Conservation (phyloP, 2,329 filamentous ascomycete genomes). For the Stachybotrys elegans region DNA sequence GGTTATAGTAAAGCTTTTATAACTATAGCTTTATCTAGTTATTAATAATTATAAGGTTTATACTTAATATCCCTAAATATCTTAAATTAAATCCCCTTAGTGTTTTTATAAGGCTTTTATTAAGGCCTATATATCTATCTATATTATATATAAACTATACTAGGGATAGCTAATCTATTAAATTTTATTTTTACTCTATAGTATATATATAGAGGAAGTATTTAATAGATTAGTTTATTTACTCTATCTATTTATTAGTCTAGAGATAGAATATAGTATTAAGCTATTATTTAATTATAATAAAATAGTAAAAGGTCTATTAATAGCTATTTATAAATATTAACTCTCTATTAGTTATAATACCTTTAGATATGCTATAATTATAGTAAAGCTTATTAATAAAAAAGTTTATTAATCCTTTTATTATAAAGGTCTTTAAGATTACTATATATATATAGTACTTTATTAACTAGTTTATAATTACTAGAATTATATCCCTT, state of each 20-base stretch:
- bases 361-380: background rate
- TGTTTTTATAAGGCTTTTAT: background rate
- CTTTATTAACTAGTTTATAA: background rate
- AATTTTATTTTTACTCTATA: background rate
- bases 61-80: background rate
- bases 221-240: background rate
- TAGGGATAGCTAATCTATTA: background rate
- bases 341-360: background rate
- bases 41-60: background rate
- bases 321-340: background rate
- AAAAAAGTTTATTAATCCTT: background rate
- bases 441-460: background rate
- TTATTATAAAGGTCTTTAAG: background rate
- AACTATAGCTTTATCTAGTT: background rate
- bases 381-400: background rate
- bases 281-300: background rate
- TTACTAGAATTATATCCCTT: background rate
- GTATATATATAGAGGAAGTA: background rate
- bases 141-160: background rate
- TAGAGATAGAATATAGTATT: background rate
- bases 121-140: background rate
- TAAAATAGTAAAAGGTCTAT: background rate
- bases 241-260: background rate
- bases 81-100: background rate
- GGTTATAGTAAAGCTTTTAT: background rate